A percentile compares a stretch with the other conserved stretches of the same genome.
Conservation (phyloP, 129 eudicot genomes). For the Flaveria bidentis region DNA sequence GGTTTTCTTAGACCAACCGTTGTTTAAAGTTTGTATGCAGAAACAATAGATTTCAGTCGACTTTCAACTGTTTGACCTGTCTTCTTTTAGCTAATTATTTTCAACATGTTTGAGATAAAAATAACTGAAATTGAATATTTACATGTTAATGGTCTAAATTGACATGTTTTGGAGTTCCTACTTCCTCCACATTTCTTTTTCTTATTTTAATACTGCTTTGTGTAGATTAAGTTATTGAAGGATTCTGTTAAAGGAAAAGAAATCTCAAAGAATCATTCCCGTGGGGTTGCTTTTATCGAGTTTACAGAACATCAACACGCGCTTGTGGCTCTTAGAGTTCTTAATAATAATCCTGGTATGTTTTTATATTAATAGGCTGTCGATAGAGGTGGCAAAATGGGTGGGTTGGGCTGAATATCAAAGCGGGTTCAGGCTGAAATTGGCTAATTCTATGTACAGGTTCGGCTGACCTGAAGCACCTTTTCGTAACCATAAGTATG, state of each 20-base stretch:
- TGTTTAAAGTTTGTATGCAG: not conserved
- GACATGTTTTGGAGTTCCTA: not conserved
- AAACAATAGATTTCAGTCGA: not conserved
- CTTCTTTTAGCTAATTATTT: not conserved
- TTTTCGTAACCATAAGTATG: not conserved
- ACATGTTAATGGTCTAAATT: not conserved
- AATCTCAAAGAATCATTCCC: conserved; percentile 63
- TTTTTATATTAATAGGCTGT: not conserved
- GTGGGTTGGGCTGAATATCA: not conserved
- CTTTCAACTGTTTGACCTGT: not conserved
- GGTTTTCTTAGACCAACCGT: not conserved
- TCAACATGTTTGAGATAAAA: not conserved
- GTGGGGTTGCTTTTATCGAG: conserved; percentile 95
- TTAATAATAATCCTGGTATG: conserved; percentile 91
- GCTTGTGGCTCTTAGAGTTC: conserved; percentile 93
- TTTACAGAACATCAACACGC: conserved; percentile 94
- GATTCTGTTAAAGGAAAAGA: conserved; percentile 67
- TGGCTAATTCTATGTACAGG: not conserved
- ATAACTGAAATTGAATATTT: not conserved
- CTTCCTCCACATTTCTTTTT: not conserved
- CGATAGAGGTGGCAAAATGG: conserved; percentile 5
- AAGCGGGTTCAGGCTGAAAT: not conserved
- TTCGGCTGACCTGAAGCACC: not conserved
- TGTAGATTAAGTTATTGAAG: conserved; percentile 77
- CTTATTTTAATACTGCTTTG: conserved; percentile 12